Evolutionary conservation across 2,329 filamentous ascomycete species (phyloP).

Genomic region (Lasiodiplodia theobromae): DNA sequence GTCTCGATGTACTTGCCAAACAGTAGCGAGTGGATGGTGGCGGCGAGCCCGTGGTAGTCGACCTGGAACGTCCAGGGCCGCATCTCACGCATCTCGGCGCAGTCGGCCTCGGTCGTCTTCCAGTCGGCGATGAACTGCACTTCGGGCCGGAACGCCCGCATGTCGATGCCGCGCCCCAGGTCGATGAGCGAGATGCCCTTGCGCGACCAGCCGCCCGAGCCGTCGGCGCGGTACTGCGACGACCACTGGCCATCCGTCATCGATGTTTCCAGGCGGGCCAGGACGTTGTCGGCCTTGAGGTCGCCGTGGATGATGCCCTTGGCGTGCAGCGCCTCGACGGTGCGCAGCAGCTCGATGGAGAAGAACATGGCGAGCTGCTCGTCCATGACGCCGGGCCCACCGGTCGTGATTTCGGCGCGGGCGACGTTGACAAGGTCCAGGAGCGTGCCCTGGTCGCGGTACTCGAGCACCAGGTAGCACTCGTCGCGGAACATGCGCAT

Average conservation of each 20-base stretch:
- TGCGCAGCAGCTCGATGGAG: slow-evolving; percentile 86
- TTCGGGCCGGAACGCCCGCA: slow-evolving; percentile 78
- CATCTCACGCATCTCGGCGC: slow-evolving; percentile 92
- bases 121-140: slow-evolving; percentile 95
- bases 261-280: slow-evolving; percentile 75
- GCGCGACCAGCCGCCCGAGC: slow-evolving; percentile 76
- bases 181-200: slow-evolving; percentile 90
- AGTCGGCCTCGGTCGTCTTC: slow-evolving; percentile 87
- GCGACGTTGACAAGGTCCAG: slow-evolving; percentile 94
- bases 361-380: slow-evolving; percentile 96
- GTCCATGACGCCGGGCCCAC: slow-evolving; percentile 74
- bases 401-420: slow-evolving; percentile 64
- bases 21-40: slow-evolving; percentile 84
- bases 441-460: slow-evolving; percentile 86
- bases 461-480: slow-evolving; percentile 87
- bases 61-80: slow-evolving; percentile 98
- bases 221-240: slow-evolving; percentile 74
- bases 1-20: slow-evolving; percentile 97
- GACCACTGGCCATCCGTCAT: slow-evolving; percentile 52
- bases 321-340: slow-evolving; percentile 83
- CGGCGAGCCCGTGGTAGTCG: slow-evolving; percentile 92
- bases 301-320: slow-evolving; percentile 88
- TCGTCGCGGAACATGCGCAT: slow-evolving; percentile 92
- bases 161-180: slow-evolving; percentile 93
- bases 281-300: slow-evolving; percentile 93